Evolutionary conservation across 345 rosid species (phyloP).

Genomic region (Gossypium australe): DNA sequence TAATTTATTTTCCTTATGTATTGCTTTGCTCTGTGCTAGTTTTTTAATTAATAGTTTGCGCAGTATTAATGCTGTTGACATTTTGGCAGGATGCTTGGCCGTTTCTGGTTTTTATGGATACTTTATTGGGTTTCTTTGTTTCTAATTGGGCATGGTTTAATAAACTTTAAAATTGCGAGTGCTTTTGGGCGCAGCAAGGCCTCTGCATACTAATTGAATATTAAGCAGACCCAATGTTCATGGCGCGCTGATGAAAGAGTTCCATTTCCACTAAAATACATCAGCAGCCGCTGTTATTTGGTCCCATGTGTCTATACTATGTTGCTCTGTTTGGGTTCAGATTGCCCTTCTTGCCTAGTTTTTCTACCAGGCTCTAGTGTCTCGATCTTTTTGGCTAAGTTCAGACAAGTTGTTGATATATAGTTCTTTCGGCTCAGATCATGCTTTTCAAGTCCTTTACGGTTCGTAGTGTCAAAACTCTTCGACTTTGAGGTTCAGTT

Average conservation of each 20-base stretch:
- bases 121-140: conserved; percentile 40
- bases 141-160: conserved; percentile 35
- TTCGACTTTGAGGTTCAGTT: not conserved
- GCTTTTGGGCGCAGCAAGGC: conserved; percentile 32
- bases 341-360: not conserved
- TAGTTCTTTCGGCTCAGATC: conserved; percentile 5
- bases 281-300: not conserved
- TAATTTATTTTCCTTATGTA: conserved; percentile 25
- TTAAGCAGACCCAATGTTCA: conserved; percentile 17
- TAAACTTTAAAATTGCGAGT: conserved; percentile 24
- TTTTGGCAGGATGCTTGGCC: conserved; percentile 56
- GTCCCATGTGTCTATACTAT: not conserved
- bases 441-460: not conserved
- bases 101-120: conserved; percentile 38
- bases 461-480: not conserved
- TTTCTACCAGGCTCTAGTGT: conserved; percentile 6
- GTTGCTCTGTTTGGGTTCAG: not conserved
- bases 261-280: conserved; percentile 11
- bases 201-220: conserved; percentile 23
- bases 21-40: conserved; percentile 22
- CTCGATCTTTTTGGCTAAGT: conserved; percentile 5
- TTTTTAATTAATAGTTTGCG: conserved; percentile 17
- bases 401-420: not conserved
- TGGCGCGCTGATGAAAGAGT: conserved; percentile 19
- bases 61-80: conserved; percentile 34